Percentiles rank a stretch among this genome's conserved stretches.
Evolutionary conservation across 352 stramenopile species (phyloP).

Genomic region (Phytopythium ostracodes): DNA sequence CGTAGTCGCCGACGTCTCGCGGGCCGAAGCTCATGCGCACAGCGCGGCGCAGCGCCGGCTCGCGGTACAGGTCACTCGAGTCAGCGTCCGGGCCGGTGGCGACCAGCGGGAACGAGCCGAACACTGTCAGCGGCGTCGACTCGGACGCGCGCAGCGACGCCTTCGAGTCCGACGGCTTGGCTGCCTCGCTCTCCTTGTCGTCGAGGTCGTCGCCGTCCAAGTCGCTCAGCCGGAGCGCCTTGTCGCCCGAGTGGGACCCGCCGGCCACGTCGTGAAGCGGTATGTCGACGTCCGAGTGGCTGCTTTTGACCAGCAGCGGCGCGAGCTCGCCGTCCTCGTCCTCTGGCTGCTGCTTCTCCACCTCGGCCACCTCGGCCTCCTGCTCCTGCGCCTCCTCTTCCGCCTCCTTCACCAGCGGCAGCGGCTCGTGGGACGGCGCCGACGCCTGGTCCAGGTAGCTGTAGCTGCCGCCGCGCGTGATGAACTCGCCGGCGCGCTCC

Average conservation of each 20-base stretch:
- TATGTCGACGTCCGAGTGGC: slow-evolving; percentile 7
- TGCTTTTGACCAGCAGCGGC: slow-evolving; percentile 3
- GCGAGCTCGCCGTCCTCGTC: slow-evolving; percentile 24
- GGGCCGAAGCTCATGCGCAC: slow-evolving; percentile 42
- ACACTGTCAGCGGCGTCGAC: slow-evolving; percentile 33
- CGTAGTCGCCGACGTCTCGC: slow-evolving; percentile 37
- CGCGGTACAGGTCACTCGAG: slow-evolving; percentile 71
- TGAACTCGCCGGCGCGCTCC: slow-evolving; percentile 54
- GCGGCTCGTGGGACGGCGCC: slow-evolving; percentile 8
- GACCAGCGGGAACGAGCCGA: slow-evolving; percentile 21
- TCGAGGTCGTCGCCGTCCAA: slow-evolving; percentile 8
- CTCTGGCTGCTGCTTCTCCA: slow-evolving; percentile 18
- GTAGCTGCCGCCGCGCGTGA: slow-evolving; percentile 32
- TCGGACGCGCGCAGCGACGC: slow-evolving; percentile 12
- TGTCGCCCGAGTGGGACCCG: slow-evolving; percentile 3
- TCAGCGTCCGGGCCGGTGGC: slow-evolving; percentile 25
- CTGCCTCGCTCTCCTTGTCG: slow-evolving; percentile 7
- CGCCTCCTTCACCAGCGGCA: slow-evolving; percentile 1
- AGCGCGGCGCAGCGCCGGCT: slow-evolving; percentile 53
- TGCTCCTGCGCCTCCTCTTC: not conserved
- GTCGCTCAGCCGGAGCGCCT: slow-evolving; percentile 13
- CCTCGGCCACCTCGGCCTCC: slow-evolving; percentile 7
- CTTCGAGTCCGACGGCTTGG: slow-evolving; percentile 3
- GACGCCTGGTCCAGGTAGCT: slow-evolving; percentile 29
- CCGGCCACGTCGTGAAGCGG: not conserved